Conservation (phyloP, 2,329 filamentous ascomycete species). For the Neofusicoccum sp. region DNA sequence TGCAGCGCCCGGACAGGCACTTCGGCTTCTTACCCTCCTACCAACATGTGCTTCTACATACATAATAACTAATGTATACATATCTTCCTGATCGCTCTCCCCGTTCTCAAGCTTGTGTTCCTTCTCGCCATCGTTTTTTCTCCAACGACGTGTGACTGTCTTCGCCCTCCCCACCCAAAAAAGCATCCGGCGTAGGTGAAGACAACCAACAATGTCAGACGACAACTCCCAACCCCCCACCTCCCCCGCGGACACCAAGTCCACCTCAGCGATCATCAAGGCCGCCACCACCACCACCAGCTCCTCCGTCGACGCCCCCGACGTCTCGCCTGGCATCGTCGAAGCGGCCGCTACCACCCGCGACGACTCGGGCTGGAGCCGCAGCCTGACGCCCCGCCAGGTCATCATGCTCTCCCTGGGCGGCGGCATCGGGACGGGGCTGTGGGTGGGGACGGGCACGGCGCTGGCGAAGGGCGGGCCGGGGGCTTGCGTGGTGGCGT, state of each 20-base stretch:
- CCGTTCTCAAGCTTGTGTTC: neutral
- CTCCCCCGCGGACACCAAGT: too few species aligned
- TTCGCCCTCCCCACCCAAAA: too few species aligned
- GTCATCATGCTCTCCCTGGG: constrained; percentile 32
- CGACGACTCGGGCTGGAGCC: neutral
- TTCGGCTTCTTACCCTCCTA: neutral
- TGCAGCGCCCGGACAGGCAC: neutral
- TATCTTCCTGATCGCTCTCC: neutral
- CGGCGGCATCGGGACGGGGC: constrained; percentile 39
- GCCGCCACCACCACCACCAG: neutral
- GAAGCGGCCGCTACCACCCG: neutral
- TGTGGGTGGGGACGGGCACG: constrained; percentile 42
- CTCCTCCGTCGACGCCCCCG: neutral
- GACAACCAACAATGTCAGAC: too few species aligned
- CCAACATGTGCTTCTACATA: neutral
- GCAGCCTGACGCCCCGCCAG: constrained; percentile 21
- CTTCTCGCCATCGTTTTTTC: neutral
- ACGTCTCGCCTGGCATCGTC: neutral
- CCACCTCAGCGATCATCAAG: neutral
- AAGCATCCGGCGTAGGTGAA: too few species aligned
- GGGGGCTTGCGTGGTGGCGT: constrained; percentile 38
- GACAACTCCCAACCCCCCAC: too few species aligned
- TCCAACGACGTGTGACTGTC: neutral
- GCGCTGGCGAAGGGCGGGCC: constrained; percentile 35
- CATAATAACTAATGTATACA: constrained; percentile 7